These are phyloP conservation scores for Aspergillus nidulans DNA, from an alignment of 495 filamentous ascomycete species.

Conservation along the genomic window DNA sequence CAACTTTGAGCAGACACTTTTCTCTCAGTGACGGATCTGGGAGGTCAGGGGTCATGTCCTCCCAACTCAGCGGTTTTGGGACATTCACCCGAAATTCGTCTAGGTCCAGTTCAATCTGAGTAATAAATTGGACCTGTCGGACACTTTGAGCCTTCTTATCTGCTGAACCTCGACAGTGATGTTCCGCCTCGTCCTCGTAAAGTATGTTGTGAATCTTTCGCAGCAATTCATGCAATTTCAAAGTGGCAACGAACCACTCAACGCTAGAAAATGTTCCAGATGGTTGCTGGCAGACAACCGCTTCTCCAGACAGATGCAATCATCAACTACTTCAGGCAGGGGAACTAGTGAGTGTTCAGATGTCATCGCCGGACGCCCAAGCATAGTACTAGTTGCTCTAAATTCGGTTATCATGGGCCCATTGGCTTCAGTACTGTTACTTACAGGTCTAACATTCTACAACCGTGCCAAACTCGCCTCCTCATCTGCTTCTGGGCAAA, in stretches of 20 bases:
- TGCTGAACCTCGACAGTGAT: neutral
- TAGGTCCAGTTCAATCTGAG: slow-evolving; percentile 7
- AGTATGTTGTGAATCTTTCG: slow-evolving; percentile 11
- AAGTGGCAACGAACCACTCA: slow-evolving; percentile 22
- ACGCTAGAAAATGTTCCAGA: slow-evolving; percentile 7
- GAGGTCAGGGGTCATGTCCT: neutral
- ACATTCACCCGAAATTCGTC: slow-evolving; percentile 4
- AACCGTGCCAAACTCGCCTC: slow-evolving; percentile 37
- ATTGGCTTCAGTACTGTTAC: neutral
- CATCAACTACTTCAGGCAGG: slow-evolving; percentile 1
- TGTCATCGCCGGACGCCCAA: slow-evolving; percentile 32
- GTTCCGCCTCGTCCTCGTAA: slow-evolving; percentile 5
- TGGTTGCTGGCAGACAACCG: neutral
- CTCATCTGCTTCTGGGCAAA: slow-evolving; percentile 32
- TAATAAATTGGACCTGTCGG: neutral
- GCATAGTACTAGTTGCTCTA: slow-evolving; percentile 28
- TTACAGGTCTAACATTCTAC: slow-evolving; percentile 37
- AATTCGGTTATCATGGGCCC: neutral
- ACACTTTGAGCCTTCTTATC: neutral
- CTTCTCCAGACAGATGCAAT: neutral
- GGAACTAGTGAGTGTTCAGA: neutral
- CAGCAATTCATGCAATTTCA: slow-evolving; percentile 23
- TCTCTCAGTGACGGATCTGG: slow-evolving; percentile 2
- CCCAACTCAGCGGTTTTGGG: slow-evolving; percentile 3
- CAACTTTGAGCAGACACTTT: slow-evolving; percentile 14